A percentile compares a stretch with the other conserved stretches of the same genome.
These are phyloP conservation scores for Draba incana DNA, from an alignment of 345 rosid genomes.

Conservation along the genomic window DNA sequence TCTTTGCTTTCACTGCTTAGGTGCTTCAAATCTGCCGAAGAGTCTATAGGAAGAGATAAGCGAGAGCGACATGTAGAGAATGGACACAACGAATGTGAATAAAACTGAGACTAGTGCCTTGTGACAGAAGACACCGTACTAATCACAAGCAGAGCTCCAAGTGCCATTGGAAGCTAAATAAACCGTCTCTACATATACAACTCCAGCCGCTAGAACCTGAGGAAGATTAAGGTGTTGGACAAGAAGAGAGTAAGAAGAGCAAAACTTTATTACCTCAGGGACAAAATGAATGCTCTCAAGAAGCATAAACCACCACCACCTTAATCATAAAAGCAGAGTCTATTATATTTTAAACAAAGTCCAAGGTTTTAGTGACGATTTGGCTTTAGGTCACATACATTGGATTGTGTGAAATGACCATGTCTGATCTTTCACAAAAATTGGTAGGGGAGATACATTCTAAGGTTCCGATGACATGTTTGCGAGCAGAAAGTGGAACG, in stretches of 20 bases:
- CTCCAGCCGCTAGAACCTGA: slow-evolving; percentile 73
- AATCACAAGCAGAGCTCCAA: slow-evolving; percentile 45
- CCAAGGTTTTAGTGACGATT: too few relatives aligned
- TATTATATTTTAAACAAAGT: not conserved
- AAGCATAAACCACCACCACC: slow-evolving; percentile 43
- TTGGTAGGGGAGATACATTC: too few relatives aligned
- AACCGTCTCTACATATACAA: slow-evolving; percentile 60
- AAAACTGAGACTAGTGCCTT: slow-evolving; percentile 48
- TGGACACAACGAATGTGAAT: slow-evolving; percentile 27
- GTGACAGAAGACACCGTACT: slow-evolving; percentile 43
- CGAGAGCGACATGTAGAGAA: slow-evolving; percentile 32
- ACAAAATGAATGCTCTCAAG: slow-evolving; percentile 93
- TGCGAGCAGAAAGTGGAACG: too few relatives aligned
- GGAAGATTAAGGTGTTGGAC: slow-evolving; percentile 92
- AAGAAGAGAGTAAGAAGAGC: slow-evolving; percentile 97
- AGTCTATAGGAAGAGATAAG: slow-evolving; percentile 37
- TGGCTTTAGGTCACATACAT: slow-evolving; percentile 18
- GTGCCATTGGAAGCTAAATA: slow-evolving; percentile 65
- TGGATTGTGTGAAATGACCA: slow-evolving; percentile 21
- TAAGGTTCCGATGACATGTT: too few relatives aligned
- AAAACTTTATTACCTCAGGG: slow-evolving; percentile 89
- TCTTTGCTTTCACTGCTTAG: slow-evolving; percentile 24
- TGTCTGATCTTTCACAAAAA: too few relatives aligned
- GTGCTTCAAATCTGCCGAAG: slow-evolving; percentile 36
- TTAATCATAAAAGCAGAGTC: not conserved